Evolutionary conservation across 257 asterid genomes (phyloP), one percentile per base, ranked within the genome.

Genomic region (Solanum chmielewskii): DNA sequence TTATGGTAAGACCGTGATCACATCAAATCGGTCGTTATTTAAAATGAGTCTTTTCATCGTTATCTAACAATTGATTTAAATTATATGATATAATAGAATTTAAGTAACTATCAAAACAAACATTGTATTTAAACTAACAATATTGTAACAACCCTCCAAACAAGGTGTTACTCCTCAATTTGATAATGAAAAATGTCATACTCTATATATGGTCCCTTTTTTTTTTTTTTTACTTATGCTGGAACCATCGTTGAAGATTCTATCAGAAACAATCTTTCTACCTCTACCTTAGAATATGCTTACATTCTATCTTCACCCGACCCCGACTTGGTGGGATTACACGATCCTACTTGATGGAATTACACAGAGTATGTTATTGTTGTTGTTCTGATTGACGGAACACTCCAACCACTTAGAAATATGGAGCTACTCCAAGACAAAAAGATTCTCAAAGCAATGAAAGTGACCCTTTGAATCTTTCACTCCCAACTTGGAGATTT

Each of bases 401-500:
- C 23, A 12, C 18, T 77, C 52, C 39, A 77, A 77, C 41, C 62
- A 77, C 27, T 68, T 68, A 25, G 62, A n/a, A 44, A 42, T 44
- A 44, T 77, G 4, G n/a, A 77, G 84, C 37, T 76, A 76, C 62
- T 33, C 84, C 84, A 80, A 47, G 68, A 47, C 66, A 47, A 68
- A 68, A 77, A 84, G 89, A 90, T 86, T 82, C 83, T 83, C 73
- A 75, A 80, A 86, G 42, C 83, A 75, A 7, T 64, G 89, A 90
- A 74, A 73, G 91, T 78, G 93, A 90, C 87, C 25, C 69, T 14
- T 64, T 88, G 81, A 84, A 87, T 73, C 88, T 85, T 87, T 87
- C 86, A 82, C 85, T 70, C 2, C 71, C 77, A 27, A 80, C 84
- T 47, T 80, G 66, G 84, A 92, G 93, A 92, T 91, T 91, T 91